Evolutionary conservation across 257 asterid species (phyloP).

Genomic region (Solanum bulbocastanum): DNA sequence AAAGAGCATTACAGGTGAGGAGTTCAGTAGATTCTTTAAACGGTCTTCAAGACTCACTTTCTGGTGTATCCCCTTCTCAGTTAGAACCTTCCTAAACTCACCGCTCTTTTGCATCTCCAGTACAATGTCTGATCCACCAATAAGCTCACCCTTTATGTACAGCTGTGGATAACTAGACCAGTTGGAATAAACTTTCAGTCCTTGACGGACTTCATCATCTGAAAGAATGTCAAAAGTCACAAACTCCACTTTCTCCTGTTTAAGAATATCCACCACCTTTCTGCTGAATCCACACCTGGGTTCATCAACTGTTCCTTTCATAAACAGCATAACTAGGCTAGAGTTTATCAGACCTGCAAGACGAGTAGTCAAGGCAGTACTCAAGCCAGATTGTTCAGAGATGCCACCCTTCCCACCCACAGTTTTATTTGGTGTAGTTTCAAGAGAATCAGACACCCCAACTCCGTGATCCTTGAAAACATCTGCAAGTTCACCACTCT

Average conservation of each 20-base stretch:
- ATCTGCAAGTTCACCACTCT: slow-evolving; percentile 71
- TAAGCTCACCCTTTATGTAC: slow-evolving; percentile 73
- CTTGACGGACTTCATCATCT: slow-evolving; percentile 90
- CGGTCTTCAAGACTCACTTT: slow-evolving; percentile 46
- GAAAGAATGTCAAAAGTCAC: slow-evolving; percentile 73
- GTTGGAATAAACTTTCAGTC: slow-evolving; percentile 86
- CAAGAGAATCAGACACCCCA: slow-evolving; percentile 19
- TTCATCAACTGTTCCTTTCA: slow-evolving; percentile 84
- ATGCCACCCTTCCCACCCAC: slow-evolving; percentile 40
- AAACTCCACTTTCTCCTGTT: slow-evolving; percentile 60
- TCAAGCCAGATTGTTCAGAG: slow-evolving; percentile 53
- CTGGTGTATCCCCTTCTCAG: slow-evolving; percentile 51
- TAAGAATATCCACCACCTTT: slow-evolving; percentile 76
- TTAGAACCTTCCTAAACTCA: slow-evolving; percentile 60
- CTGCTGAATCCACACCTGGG: slow-evolving; percentile 94
- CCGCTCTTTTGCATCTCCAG: slow-evolving; percentile 99
- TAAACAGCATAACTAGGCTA: slow-evolving; percentile 65
- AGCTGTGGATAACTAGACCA: slow-evolving; percentile 99
- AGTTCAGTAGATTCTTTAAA: slow-evolving; percentile 40
- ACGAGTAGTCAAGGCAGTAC: slow-evolving; percentile 42
- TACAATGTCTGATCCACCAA: slow-evolving; percentile 96
- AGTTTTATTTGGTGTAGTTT: slow-evolving; percentile 22
- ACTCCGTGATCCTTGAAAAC: slow-evolving; percentile 59
- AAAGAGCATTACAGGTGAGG: slow-evolving; percentile 67
- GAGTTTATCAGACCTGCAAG: slow-evolving; percentile 42